Evolutionary conservation across 2,329 filamentous ascomycete species (phyloP).

Genomic region (Fusarium austroafricanum): DNA sequence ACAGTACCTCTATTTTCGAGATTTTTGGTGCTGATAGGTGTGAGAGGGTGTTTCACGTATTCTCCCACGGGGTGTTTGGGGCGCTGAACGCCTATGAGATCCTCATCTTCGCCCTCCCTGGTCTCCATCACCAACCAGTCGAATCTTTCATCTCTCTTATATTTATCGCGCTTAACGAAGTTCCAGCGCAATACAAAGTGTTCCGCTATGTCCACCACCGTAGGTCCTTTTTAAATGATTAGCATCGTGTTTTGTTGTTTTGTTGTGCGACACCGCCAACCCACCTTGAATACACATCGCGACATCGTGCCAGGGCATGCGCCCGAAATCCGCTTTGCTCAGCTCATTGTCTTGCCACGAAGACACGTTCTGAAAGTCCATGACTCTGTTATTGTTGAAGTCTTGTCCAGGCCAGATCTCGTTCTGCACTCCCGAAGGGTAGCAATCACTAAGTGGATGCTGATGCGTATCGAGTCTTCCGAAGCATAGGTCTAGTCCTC

Average conservation of each 20-base stretch:
- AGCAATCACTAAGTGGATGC: slow-evolving; percentile 88
- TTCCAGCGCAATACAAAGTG: slow-evolving; percentile 97
- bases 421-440: slow-evolving; percentile 82
- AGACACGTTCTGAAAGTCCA: slow-evolving; percentile 92
- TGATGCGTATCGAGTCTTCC: slow-evolving; percentile 86
- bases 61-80: slow-evolving; percentile 90
- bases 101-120: slow-evolving; percentile 80
- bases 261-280: too few relatives aligned
- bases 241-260: slow-evolving; percentile 72
- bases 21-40: slow-evolving; percentile 74
- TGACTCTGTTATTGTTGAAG: slow-evolving; percentile 96
- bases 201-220: slow-evolving; percentile 93
- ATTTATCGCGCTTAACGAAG: slow-evolving; percentile 96
- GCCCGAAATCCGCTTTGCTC: slow-evolving; percentile 88
- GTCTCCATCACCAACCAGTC: slow-evolving; percentile 88
- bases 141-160: slow-evolving; percentile 86
- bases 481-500: slow-evolving; percentile 94
- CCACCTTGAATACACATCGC: slow-evolving; percentile 52
- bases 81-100: slow-evolving; percentile 87
- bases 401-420: slow-evolving; percentile 97
- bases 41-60: slow-evolving; percentile 83
- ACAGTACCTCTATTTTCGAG: slow-evolving; percentile 76
- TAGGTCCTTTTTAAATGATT: slow-evolving; percentile 77
- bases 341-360: slow-evolving; percentile 96
- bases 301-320: slow-evolving; percentile 99